Evolutionary conservation across 208 protist species (phyloP), one percentile per base, ranked within the genome.

Genomic region (Phytomonas sp.): DNA sequence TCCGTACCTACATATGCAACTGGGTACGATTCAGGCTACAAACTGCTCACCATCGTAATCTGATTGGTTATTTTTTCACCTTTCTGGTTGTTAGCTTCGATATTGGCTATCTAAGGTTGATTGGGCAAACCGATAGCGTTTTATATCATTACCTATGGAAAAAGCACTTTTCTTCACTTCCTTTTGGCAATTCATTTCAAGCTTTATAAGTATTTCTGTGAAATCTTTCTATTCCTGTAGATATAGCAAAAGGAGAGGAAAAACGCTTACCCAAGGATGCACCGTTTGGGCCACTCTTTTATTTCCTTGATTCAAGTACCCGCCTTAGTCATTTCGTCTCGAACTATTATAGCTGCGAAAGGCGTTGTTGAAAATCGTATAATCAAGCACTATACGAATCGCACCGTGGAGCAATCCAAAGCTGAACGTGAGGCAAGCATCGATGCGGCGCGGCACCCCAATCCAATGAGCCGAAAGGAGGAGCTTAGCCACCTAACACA

Each of bases 331-430:
- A 46, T 20, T 20, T 20, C 40, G 40, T 46, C 73, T 46, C 76
- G 81, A 62, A 80, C 75, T 67, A 85, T 89, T 46, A 84, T 96
- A 43, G 76, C 90, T 5, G 82, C 80, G 31, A 96, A 96, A 71
- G 90, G 90, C 56, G 84, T 96, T 32, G 90, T 96, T 2, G 90
- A 96, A 66, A 96, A 93, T 70, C 83, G 90, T 29, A 91, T 96
- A 32, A 75, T 66, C 3, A 92, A 92, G 67, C 88, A 96, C 68
- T 93, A 93, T 74, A 82, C 76, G 6, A 93, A 94, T 77, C 83
- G 83, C 63, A 93, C 91, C 53, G 81, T 92, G 26, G 82, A 84
- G 33, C 78, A 94, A 74, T 81, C 80, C 30, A 94, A 92, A 75
- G 66, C 73, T 28, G 91, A 90, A 72, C 77, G 73, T n/a, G 81